Base-by-base conservation (phyloP, 768 basidiomycete species). In the Suillus sp. region DNA sequence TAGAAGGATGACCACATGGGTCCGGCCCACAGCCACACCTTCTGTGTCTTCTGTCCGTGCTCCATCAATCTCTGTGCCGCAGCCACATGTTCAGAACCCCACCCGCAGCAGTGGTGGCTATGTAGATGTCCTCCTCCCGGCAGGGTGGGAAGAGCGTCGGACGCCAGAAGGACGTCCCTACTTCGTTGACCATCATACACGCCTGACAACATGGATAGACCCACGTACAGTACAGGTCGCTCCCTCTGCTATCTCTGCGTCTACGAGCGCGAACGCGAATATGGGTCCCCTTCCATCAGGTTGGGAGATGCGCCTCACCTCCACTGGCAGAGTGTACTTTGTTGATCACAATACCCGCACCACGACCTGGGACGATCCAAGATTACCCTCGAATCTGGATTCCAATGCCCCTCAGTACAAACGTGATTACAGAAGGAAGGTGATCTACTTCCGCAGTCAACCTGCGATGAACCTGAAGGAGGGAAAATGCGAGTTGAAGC, bases 321-420 rank as follows among this genome's bases (percentile, higher is more conserved):
- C 89, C 1, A 93, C 91, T 0, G 84, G 84, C 9, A 83, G 93
- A 38, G 89, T 96, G 20, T 96, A 96, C 77, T 96, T 95, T 68
- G 94, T 96, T 16, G 95, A 96, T 72, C 95, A 96, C 77, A 95
- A 90, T 66, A 91, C 89, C 43, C 84, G 90, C 60, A 93, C 93
- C 20, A 96, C 95, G 18, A 86, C 92, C 7, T 96, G 94, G 95
- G 95, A 96, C 71, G 95, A 96, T 74, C 95, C 94, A 22, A 86
- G 95, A 58, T 75, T 95, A 59, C 94, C 95, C 0, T 88, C 86
- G 1, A 85, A 88, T 65, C 79, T 95, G 55, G 93, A 95, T 70
- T 88, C 91, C 67, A 92, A 88, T 76, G 93, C 93, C 3, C 95
- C 94, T n/a, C 93, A 96, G 77, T 96, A 95, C 78, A 95, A 96